phyloP scores from a whole-genome alignment of 2,329 filamentous ascomycete species.

The Huntiella savannae region DNA sequence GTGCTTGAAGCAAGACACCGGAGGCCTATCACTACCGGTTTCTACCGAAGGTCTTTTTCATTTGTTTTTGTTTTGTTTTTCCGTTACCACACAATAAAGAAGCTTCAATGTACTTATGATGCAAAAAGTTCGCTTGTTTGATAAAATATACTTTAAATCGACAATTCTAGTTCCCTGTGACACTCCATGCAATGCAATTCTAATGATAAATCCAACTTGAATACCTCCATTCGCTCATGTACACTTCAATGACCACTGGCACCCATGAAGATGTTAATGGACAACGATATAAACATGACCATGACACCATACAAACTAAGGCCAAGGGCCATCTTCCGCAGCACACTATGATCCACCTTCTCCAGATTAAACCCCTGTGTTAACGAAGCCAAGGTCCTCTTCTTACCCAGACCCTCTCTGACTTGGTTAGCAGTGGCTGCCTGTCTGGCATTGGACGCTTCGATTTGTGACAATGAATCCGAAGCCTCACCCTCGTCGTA shows the following conservation, averaged over 20 bases:
- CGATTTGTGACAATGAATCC: constrained; percentile 16
- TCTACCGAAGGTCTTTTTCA: no score
- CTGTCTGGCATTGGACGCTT: neutral
- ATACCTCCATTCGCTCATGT: neutral
- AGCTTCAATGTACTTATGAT: no score
- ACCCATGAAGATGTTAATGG: constrained; percentile 44
- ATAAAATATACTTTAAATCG: no score
- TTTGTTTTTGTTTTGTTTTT: no score
- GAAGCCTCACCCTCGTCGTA: constrained; percentile 44
- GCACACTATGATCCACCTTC: constrained; percentile 41
- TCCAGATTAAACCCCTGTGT: constrained; percentile 35
- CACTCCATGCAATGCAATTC: neutral
- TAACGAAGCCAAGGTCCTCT: constrained; percentile 22
- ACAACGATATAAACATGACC: constrained; percentile 78
- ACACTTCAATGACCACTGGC: constrained; percentile 1
- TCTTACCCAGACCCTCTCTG: neutral
- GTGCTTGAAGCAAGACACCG: no score
- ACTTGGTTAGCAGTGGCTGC: neutral
- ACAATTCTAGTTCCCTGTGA: no score
- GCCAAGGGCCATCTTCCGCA: constrained; percentile 55
- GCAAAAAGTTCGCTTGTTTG: no score
- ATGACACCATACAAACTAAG: constrained; percentile 66
- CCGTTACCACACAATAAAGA: no score
- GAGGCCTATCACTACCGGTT: no score
- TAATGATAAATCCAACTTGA: no score